These are phyloP conservation scores for Piper longum DNA, from an alignment of 164 flowering plant genomes.

Conservation along the genomic window DNA sequence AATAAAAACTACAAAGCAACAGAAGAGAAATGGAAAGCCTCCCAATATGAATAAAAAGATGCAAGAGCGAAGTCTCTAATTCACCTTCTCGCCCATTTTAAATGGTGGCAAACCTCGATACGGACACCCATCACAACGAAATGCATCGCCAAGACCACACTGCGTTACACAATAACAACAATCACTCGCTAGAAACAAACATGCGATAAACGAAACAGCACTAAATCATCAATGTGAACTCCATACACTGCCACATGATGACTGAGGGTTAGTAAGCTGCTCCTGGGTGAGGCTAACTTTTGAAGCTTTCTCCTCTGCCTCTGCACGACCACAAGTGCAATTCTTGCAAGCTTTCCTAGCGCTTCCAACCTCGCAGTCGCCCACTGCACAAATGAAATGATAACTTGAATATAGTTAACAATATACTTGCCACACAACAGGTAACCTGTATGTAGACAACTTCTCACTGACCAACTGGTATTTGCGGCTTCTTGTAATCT, in stretches of 20 bases:
- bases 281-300: conserved; percentile 65
- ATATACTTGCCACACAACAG: too few species aligned
- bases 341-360: conserved; percentile 96
- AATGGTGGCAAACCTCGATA: conserved; percentile 91
- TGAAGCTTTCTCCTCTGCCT: conserved; percentile 56
- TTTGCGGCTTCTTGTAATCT: conserved; percentile 77
- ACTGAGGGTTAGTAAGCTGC: conserved; percentile 72
- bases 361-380: conserved; percentile 86
- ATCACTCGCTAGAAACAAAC: background rate
- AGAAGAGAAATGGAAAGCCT: background rate
- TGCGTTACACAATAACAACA: conserved; percentile 16
- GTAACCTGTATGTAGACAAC: background rate
- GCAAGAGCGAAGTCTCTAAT: background rate
- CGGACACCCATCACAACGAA: conserved; percentile 86
- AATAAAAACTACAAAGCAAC: background rate
- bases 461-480: conserved; percentile 39
- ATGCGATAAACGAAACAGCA: background rate
- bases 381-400: conserved; percentile 26
- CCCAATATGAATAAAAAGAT: background rate
- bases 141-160: conserved; percentile 99
- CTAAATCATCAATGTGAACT: background rate
- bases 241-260: conserved; percentile 95
- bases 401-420: too few species aligned
- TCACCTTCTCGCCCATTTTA: conserved; percentile 89
- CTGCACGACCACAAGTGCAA: conserved; percentile 92